Base-by-base conservation (phyloP, 2,329 filamentous ascomycete genomes). In the Alternaria incomplexa region DNA sequence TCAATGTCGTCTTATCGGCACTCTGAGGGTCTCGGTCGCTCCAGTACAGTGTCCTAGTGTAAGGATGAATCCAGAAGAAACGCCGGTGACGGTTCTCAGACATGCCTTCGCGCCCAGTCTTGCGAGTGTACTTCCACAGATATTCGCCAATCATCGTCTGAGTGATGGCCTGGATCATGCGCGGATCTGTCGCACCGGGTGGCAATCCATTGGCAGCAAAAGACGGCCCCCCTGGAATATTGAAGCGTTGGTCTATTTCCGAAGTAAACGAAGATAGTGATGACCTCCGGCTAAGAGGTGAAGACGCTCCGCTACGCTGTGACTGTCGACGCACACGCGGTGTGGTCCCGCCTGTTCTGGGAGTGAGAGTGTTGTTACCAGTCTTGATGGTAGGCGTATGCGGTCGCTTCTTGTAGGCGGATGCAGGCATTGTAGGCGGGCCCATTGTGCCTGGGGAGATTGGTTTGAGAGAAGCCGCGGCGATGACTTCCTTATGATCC, bases 91-190 rank as follows among this genome's bases (percentile, higher is more conserved):
- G 89, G 59, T 94, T 97, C 71, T 90, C 91, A 0, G 94, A 98
- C 81, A 97, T 89, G 66, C 93, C 92, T 58, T 90, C 91, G 23
- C 95, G 90, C n/a, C 93, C 94, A 63, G 94, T 87, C 83, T 96
- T 97, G 73, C 96, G 91, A 0, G 96, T 99, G 81, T 99, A 99
- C 80, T 99, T 99, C 96, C 96, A 99, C 44, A 99, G 85, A 79
- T 95, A 98, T 79, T 99, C 96, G 59, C 96, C 96, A 76, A 99
- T 98, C 96, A 99, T 99, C 17, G 96, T 98, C 81, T 99, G 95
- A 3, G 96, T 99, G 69, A 99, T 97, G 52, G 96, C 96, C 82
- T 97, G 93, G 71, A 99, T 98, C 93, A 99, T 97, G 72, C 95
- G 92, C 66, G 95, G 95, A 81, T 99, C 96, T 6, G 93, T 97